phyloP scores from a whole-genome alignment of 1,139 yeast genomes.

The Candida glucosophila region DNA sequence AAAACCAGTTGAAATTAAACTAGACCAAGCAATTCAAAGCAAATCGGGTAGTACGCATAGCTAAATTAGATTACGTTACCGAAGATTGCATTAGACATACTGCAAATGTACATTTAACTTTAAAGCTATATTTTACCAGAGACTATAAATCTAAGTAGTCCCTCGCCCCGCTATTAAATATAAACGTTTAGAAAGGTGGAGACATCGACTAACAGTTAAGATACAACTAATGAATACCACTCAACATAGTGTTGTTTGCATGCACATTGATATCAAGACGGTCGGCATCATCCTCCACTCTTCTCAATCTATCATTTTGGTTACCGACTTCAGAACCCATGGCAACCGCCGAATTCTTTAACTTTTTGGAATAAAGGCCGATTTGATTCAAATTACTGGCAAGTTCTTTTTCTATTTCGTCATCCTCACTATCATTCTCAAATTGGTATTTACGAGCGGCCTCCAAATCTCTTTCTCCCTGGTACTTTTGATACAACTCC shows the following conservation, averaged over 20 bases:
- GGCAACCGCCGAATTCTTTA: conserved; percentile 35
- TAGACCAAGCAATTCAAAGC: too few species aligned
- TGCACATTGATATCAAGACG: conserved; percentile 48
- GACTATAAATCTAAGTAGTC: too few species aligned
- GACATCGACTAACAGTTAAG: too few species aligned
- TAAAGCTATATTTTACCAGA: too few species aligned
- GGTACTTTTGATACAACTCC: conserved; percentile 39
- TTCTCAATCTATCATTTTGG: conserved; percentile 40
- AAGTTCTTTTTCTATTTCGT: conserved; percentile 50
- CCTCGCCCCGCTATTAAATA: too few species aligned
- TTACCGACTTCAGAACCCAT: conserved; percentile 42
- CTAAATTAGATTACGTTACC: too few species aligned
- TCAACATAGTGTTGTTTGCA: conserved; percentile 38
- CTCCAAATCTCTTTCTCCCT: conserved; percentile 37
- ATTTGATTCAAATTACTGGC: conserved; percentile 48
- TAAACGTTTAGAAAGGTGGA: too few species aligned
- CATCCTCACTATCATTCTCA: conserved; percentile 51
- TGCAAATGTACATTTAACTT: too few species aligned
- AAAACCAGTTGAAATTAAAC: too few species aligned
- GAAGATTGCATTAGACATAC: too few species aligned
- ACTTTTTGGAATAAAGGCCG: conserved; percentile 33
- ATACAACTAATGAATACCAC: conserved; percentile 31
- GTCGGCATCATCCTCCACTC: conserved; percentile 50
- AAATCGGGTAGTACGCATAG: too few species aligned
- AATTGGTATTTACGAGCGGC: conserved; percentile 44